phyloP scores from a whole-genome alignment of 2,329 filamentous ascomycete species.

The Sclerotinia glacialis region DNA sequence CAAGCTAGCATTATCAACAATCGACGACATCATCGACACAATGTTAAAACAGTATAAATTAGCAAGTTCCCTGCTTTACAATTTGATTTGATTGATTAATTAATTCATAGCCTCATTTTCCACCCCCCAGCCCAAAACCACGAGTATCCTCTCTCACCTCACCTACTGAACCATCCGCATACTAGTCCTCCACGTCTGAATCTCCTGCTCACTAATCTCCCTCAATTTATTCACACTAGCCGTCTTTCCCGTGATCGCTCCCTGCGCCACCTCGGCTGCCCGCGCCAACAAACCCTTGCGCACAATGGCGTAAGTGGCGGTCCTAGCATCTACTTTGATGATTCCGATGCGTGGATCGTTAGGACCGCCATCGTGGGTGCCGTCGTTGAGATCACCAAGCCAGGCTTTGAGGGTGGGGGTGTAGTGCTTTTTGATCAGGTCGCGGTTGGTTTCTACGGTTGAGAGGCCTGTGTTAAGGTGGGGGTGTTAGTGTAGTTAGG shows the following conservation, averaged over 20 bases:
- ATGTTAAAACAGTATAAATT: not conserved
- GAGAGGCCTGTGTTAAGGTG: slow-evolving; percentile 41
- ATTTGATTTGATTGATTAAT: not conserved
- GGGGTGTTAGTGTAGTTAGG: not conserved
- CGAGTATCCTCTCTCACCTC: not conserved
- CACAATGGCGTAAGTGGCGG: slow-evolving; percentile 68
- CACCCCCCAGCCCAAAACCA: too few relatives aligned
- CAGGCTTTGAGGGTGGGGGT: slow-evolving; percentile 72
- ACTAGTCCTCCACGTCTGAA: slow-evolving; percentile 39
- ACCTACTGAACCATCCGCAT: slow-evolving; percentile 16
- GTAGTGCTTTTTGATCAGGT: slow-evolving; percentile 72
- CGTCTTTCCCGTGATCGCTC: slow-evolving; percentile 67
- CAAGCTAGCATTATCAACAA: not conserved
- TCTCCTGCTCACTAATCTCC: slow-evolving; percentile 66
- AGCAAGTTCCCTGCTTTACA: not conserved
- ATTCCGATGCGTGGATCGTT: slow-evolving; percentile 79
- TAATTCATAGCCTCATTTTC: not conserved
- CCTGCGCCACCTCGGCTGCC: slow-evolving; percentile 71
- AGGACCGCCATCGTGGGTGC: slow-evolving; percentile 75
- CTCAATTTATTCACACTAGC: slow-evolving; percentile 73
- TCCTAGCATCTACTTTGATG: slow-evolving; percentile 71
- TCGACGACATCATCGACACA: not conserved
- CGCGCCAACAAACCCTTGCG: slow-evolving; percentile 62
- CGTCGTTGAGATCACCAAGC: slow-evolving; percentile 82
- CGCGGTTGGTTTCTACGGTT: slow-evolving; percentile 65